phyloP scores from a whole-genome alignment of 1,284 basidiomycete genomes.

The Trichosporon faecale region DNA sequence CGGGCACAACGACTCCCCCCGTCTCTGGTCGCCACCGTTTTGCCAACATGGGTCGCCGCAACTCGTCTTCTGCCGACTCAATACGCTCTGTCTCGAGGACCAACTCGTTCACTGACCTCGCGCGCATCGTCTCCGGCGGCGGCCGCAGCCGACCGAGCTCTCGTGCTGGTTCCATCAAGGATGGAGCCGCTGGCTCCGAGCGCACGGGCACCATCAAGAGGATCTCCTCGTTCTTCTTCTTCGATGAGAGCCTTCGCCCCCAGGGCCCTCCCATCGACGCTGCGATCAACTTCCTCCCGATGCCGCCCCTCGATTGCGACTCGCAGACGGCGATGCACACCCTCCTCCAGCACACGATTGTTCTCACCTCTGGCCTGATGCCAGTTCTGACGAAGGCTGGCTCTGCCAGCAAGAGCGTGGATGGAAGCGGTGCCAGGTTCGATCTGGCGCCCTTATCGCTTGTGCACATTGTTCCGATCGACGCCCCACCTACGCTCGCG shows the following conservation, averaged over 20 bases:
- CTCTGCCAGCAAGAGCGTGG: not conserved
- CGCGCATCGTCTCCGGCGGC: not conserved
- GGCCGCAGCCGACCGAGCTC: not conserved
- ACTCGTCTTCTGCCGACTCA: constrained; percentile 12
- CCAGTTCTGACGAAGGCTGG: constrained; percentile 27
- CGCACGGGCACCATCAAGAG: constrained; percentile 11
- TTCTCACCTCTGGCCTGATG: constrained; percentile 38
- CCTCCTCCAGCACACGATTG: constrained; percentile 41
- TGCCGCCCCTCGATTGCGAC: constrained; percentile 17
- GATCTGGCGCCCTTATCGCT: constrained; percentile 31
- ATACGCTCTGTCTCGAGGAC: constrained; percentile 1
- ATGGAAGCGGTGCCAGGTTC: not conserved
- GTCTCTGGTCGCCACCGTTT: constrained; percentile 9
- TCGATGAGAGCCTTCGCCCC: not conserved
- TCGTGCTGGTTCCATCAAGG: constrained; percentile 9
- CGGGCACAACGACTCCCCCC: constrained; percentile 16
- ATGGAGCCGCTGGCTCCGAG: not conserved
- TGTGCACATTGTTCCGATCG: constrained; percentile 37
- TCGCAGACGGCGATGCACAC: constrained; percentile 32
- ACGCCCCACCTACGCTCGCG: constrained; percentile 32
- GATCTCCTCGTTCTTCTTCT: constrained; percentile 17
- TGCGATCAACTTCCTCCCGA: constrained; percentile 42
- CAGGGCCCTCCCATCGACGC: constrained; percentile 36
- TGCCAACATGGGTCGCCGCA: constrained; percentile 5
- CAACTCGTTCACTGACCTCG: constrained; percentile 13